Evolutionary conservation across 169 alveolate species (phyloP), one percentile per base, ranked within the genome.

Genomic region (Cryptosporidium sp.): DNA sequence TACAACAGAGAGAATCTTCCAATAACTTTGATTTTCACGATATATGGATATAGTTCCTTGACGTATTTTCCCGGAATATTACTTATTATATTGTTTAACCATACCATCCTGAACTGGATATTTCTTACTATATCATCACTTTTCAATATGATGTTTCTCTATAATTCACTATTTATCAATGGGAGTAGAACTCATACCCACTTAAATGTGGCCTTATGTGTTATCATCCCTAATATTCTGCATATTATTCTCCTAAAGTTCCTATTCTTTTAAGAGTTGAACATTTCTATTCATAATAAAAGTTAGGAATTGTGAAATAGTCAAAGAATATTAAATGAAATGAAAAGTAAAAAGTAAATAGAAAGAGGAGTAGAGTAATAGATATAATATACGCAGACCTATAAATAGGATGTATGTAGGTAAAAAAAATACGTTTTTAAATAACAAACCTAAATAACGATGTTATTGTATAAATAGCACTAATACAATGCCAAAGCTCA

Each of bases 11-110:
- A 80, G 39, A 37, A 37, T 31, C 48, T 44, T 60, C 89, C 89
- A 33, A 33, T 80, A 4, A 61, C 89, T 31, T 39, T 80, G 37
- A 42, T 80, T 31, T 80, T 80, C 42, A 61, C 80, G 8, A 80
- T 80, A 80, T 80, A 80, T 80, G 89, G 89, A 21, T 80, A 80
- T 48, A 44, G 89, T n/a, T 35, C 53, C 31, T 33, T 60, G 56
- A 60, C 48, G 33, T 48, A 44, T 16, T 60, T 80, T 31, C 89
- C 89, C 2, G 89, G 89, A 35, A 35, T 80, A 6, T 31, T 80
- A 6, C 35, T 61, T 12, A 45, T 62, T 26, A 80, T 80, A 9
- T 48, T 80, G 10, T 80, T 80, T 35, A 60, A 60, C 21, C 69
- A 62, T 3, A 80, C 45, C 0, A 29, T 62, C 31, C 21, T 80